phyloP scores from a whole-genome alignment of 176 grass and related monocot genomes.

The Musa acuminata region DNA sequence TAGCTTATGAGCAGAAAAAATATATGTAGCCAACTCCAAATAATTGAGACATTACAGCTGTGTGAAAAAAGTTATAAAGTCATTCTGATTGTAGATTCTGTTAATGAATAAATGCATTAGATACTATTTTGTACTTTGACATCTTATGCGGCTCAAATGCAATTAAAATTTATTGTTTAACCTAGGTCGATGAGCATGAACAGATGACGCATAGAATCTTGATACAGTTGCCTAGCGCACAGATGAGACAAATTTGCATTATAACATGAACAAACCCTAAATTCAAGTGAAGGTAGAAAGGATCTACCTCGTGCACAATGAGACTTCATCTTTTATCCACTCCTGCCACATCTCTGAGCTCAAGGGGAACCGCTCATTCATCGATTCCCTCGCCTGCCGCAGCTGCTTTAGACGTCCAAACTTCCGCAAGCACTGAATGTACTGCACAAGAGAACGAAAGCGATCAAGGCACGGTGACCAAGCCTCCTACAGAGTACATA shows the following conservation, averaged over 20 bases:
- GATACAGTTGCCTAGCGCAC: not conserved
- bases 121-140: too few relatives aligned
- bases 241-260: not conserved
- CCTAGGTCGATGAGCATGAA: too few relatives aligned
- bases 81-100: too few relatives aligned
- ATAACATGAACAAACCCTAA: not conserved
- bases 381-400: slow-evolving; percentile 59
- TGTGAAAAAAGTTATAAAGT: too few relatives aligned
- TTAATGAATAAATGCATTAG: too few relatives aligned
- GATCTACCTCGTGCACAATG: slow-evolving; percentile 48
- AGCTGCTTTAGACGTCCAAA: slow-evolving; percentile 69
- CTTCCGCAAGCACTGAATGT: slow-evolving; percentile 78
- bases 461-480: not conserved
- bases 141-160: too few relatives aligned
- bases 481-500: too few relatives aligned
- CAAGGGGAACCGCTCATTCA: slow-evolving; percentile 69
- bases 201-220: too few relatives aligned
- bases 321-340: slow-evolving; percentile 78
- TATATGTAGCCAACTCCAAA: too few relatives aligned
- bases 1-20: too few relatives aligned
- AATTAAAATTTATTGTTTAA: too few relatives aligned
- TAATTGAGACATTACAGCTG: too few relatives aligned
- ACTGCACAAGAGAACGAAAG: slow-evolving; percentile 36
- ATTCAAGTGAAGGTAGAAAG: not conserved
- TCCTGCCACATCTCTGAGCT: slow-evolving; percentile 84